phyloP scores from a whole-genome alignment of 148 eudicot genomes.

The Beta vulgaris region DNA sequence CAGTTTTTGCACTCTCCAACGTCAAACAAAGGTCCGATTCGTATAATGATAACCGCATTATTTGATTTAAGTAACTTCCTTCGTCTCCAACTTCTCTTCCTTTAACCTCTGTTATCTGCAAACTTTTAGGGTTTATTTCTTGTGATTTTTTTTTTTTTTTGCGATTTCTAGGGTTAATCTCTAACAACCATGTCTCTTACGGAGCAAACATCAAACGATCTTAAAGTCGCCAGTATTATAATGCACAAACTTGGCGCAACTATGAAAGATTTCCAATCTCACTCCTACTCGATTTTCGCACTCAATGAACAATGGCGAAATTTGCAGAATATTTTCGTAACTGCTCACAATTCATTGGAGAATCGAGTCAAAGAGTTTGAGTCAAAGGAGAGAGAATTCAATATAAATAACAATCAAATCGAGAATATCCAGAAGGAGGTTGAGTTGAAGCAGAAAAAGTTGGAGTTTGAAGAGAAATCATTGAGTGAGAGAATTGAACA shows the following conservation, averaged over 20 bases:
- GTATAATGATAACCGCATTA: no score
- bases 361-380: conserved; percentile 15
- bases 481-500: background rate
- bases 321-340: conserved; percentile 2
- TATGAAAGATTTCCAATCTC: conserved; percentile 15
- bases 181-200: background rate
- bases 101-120: no score
- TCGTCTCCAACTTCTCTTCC: no score
- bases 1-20: no score
- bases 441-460: conserved; percentile 9
- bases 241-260: conserved; percentile 16
- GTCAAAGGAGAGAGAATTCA: conserved; percentile 10
- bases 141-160: no score
- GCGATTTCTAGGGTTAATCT: no score
- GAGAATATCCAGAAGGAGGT: background rate
- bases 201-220: conserved; percentile 9
- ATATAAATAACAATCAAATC: background rate
- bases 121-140: no score
- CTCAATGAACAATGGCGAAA: conserved; percentile 22
- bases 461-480: background rate
- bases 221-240: background rate
- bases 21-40: no score
- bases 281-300: background rate
- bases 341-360: background rate
- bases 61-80: no score